A percentile compares a stretch with the other conserved stretches of the same genome.
These are phyloP conservation scores for Penicillium canariense DNA, from an alignment of 495 filamentous ascomycete species.

Conservation along the genomic window DNA sequence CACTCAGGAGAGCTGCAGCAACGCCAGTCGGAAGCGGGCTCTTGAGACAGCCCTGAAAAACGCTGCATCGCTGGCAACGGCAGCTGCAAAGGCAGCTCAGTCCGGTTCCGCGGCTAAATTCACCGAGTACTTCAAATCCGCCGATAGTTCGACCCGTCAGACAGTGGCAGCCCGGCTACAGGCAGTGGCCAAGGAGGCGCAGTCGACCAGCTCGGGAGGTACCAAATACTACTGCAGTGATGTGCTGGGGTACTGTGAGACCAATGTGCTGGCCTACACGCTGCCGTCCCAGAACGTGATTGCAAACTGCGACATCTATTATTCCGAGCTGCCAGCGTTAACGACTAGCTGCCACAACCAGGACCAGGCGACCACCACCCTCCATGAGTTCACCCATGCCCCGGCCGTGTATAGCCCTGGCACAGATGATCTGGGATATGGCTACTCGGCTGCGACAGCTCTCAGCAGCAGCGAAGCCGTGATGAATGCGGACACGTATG, in stretches of 20 bases:
- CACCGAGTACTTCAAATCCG: conserved; percentile 62
- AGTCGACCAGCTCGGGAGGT: conserved; percentile 36
- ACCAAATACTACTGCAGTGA: conserved; percentile 55
- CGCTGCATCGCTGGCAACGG: conserved; percentile 48
- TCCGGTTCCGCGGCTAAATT: conserved; percentile 51
- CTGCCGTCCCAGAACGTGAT: conserved; percentile 50
- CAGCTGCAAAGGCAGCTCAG: conserved; percentile 52
- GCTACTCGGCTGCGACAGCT: conserved; percentile 48
- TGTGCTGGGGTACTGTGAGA: conserved; percentile 44
- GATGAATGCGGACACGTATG: conserved; percentile 61
- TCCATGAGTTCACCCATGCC: conserved; percentile 64
- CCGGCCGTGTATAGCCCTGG: conserved; percentile 53
- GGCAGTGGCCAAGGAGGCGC: conserved; percentile 51
- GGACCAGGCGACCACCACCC: conserved; percentile 57
- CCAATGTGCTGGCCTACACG: conserved; percentile 57
- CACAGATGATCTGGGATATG: conserved; percentile 58
- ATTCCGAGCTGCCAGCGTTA: conserved; percentile 44
- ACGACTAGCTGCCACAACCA: conserved; percentile 52
- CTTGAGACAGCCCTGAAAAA: conserved; percentile 48
- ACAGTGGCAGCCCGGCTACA: conserved; percentile 51
- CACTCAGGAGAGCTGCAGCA: conserved; percentile 49
- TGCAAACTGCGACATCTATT: conserved; percentile 58
- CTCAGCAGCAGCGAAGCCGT: conserved; percentile 48
- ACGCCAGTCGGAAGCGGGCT: conserved; percentile 37
- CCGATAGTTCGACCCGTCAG: conserved; percentile 36